These are phyloP conservation scores for Capillidium heterosporum DNA, from an alignment of 371 early-diverging fungal species.

Conservation along the genomic window DNA sequence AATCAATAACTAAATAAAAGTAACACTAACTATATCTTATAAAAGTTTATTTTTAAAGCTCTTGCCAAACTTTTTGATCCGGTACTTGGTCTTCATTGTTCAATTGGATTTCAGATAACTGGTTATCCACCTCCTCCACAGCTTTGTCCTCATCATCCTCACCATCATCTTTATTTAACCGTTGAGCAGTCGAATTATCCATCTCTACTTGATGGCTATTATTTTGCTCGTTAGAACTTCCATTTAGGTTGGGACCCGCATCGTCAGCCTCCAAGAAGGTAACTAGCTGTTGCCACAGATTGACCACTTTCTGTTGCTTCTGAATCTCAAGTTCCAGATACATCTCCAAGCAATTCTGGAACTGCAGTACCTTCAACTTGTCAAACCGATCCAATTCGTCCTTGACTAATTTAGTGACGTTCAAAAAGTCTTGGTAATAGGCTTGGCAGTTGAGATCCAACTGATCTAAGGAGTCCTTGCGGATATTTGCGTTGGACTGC, in stretches of 20 bases:
- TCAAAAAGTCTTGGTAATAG: conserved; percentile 41
- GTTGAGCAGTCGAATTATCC: too few relatives aligned
- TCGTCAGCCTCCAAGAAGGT: background rate
- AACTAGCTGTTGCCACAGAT: background rate
- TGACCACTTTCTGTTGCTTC: conserved; percentile 56
- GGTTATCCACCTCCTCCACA: too few relatives aligned
- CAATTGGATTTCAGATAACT: too few relatives aligned
- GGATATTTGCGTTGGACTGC: background rate
- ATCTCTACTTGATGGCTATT: too few relatives aligned
- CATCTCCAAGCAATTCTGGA: conserved; percentile 50
- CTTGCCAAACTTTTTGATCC: too few relatives aligned
- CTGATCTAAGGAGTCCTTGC: background rate
- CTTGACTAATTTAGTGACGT: conserved; percentile 45
- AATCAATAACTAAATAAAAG: too few relatives aligned
- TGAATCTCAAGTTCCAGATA: conserved; percentile 58
- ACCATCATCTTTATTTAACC: too few relatives aligned
- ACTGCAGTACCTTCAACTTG: conserved; percentile 64
- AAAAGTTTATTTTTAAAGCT: too few relatives aligned
- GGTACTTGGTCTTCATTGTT: too few relatives aligned
- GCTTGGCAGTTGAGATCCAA: conserved; percentile 29
- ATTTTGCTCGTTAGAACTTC: background rate
- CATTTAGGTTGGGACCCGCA: too few relatives aligned
- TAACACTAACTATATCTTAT: too few relatives aligned
- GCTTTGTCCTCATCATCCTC: too few relatives aligned
- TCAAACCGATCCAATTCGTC: conserved; percentile 73